These are phyloP conservation scores for Termitomyces sp. DNA, from an alignment of 768 basidiomycete species.

Conservation along the genomic window DNA sequence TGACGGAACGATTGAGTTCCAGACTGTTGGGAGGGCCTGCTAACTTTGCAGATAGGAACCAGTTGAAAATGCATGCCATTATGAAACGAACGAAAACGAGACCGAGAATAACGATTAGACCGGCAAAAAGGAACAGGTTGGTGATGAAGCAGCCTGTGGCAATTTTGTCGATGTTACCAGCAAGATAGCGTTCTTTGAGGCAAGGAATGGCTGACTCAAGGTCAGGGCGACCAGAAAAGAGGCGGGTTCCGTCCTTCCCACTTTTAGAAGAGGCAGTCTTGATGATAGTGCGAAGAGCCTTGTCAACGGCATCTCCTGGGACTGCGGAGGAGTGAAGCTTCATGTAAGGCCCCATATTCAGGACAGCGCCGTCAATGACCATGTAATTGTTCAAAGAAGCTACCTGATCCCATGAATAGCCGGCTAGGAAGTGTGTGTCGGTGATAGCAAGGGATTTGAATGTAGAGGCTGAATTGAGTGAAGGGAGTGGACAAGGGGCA, in stretches of 20 bases:
- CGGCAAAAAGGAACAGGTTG: constrained; percentile 81
- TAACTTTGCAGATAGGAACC: constrained; percentile 85
- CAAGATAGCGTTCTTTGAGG: constrained; percentile 79
- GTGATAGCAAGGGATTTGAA: constrained; percentile 55
- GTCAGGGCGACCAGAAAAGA: constrained; percentile 70
- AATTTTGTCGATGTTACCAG: constrained; percentile 95
- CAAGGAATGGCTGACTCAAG: constrained; percentile 72
- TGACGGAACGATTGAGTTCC: constrained; percentile 74
- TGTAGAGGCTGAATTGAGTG: constrained; percentile 51
- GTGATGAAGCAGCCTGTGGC: constrained; percentile 95
- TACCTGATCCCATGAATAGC: constrained; percentile 92
- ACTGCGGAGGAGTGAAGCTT: constrained; percentile 62
- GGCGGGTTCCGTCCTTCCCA: constrained; percentile 87
- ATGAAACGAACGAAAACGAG: constrained; percentile 88
- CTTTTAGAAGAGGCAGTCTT: constrained; percentile 36
- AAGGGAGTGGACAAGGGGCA: constrained; percentile 62
- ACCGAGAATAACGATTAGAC: constrained; percentile 85
- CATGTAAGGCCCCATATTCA: constrained; percentile 90
- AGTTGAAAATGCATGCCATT: constrained; percentile 97
- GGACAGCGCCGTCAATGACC: constrained; percentile 89
- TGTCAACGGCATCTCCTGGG: constrained; percentile 72
- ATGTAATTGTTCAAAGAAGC: constrained; percentile 65
- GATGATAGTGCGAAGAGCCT: constrained; percentile 73
- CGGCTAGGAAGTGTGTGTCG: constrained; percentile 65
- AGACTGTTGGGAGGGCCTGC: constrained; percentile 69